A percentile compares a stretch with the other conserved stretches of the same genome.
Evolutionary conservation across 2,329 filamentous ascomycete species (phyloP).

Genomic region (Alternaria solani): DNA sequence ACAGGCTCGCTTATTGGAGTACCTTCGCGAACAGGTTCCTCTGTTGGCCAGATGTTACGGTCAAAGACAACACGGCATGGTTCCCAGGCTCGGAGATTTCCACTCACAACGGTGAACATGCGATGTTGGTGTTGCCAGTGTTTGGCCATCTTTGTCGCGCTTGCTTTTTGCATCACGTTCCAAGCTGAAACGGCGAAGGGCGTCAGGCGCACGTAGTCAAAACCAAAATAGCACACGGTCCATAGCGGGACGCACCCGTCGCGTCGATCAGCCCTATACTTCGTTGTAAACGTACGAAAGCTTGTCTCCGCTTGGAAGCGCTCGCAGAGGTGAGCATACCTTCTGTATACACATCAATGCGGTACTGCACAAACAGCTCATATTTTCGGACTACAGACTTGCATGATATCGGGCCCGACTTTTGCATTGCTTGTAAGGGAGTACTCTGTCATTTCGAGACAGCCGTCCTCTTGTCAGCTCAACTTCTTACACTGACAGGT

Average conservation of each 20-base stretch:
- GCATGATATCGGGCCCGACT: neutral
- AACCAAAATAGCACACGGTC: constrained; percentile 6
- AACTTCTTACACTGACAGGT: constrained; percentile 12
- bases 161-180: constrained; percentile 11
- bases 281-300: constrained; percentile 8
- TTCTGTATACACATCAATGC: neutral
- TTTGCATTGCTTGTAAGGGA: neutral
- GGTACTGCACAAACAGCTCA: neutral
- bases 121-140: constrained; percentile 4
- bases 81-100: neutral
- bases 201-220: neutral
- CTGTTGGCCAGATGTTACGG: neutral
- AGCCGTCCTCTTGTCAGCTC: constrained; percentile 3
- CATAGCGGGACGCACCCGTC: constrained; percentile 9
- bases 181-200: constrained; percentile 12
- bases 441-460: constrained; percentile 4
- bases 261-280: constrained; percentile 12
- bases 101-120: constrained; percentile 4
- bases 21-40: neutral
- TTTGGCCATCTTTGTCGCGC: constrained; percentile 4
- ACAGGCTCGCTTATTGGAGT: neutral
- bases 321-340: neutral
- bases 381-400: neutral
- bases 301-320: constrained; percentile 4
- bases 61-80: constrained; percentile 1